Conservation (phyloP, 805 yeast genomes). For the Tetrapisispora taiwanensis region DNA sequence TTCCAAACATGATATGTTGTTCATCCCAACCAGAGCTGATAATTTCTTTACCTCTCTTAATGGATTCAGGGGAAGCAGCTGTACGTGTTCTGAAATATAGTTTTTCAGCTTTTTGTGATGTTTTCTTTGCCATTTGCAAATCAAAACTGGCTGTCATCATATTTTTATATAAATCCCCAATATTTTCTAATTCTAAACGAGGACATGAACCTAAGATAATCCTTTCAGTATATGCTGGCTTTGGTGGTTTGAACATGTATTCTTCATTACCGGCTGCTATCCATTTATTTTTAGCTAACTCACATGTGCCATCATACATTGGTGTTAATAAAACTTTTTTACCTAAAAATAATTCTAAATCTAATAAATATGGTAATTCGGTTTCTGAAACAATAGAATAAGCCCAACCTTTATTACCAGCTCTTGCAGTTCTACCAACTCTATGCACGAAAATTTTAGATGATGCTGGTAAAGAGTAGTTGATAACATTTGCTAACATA, state of each 20-base stretch:
- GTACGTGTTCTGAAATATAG: constrained; percentile 76
- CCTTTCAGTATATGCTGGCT: constrained; percentile 59
- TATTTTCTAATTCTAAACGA: constrained; percentile 54
- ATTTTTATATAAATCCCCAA: constrained; percentile 61
- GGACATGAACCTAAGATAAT: constrained; percentile 80
- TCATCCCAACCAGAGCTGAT: constrained; percentile 77
- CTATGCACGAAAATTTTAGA: constrained; percentile 93
- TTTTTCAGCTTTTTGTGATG: constrained; percentile 79
- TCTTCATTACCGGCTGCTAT: constrained; percentile 32
- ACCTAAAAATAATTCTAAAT: constrained; percentile 83
- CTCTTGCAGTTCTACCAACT: constrained; percentile 99
- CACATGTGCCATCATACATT: constrained; percentile 55
- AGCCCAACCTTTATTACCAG: constrained; percentile 97
- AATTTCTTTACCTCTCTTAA: constrained; percentile 75
- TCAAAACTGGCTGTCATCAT: constrained; percentile 59
- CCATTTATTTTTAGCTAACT: constrained; percentile 39
- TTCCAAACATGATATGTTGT: constrained; percentile 70
- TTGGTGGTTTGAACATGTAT: constrained; percentile 39
- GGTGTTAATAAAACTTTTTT: constrained; percentile 62
- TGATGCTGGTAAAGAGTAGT: constrained; percentile 81
- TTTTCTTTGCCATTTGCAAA: constrained; percentile 50
- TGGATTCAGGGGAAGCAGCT: constrained; percentile 78
- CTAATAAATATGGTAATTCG: constrained; percentile 84
- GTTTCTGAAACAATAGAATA: constrained; percentile 76
- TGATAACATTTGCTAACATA: constrained; percentile 85